phyloP scores from a whole-genome alignment of 345 rosid species.

The Boechera stricta region DNA sequence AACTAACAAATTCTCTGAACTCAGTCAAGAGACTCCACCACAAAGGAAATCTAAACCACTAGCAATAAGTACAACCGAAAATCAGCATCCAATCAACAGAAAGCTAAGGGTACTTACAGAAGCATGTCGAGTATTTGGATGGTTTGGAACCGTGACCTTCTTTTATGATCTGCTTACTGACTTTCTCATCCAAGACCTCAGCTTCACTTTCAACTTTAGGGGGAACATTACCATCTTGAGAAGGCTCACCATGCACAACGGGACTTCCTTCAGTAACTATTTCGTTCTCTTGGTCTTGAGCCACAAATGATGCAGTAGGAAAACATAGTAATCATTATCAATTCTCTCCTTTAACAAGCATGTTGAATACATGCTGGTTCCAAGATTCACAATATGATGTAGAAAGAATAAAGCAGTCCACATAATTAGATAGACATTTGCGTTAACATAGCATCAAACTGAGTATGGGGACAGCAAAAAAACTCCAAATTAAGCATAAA shows the following conservation, averaged over 20 bases:
- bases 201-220: conserved; percentile 73
- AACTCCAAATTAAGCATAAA: not conserved
- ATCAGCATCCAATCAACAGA: not conserved
- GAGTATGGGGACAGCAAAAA: not conserved
- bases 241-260: conserved; percentile 62
- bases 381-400: not conserved
- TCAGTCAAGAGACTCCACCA: conserved; percentile 4
- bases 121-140: conserved; percentile 88
- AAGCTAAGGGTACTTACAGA: conserved; percentile 59
- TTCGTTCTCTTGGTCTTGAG: conserved; percentile 59
- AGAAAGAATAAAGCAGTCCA: not conserved
- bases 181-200: conserved; percentile 79
- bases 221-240: conserved; percentile 64
- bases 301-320: conserved; percentile 31
- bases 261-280: conserved; percentile 65
- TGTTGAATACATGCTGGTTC: not conserved
- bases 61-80: not conserved
- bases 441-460: not conserved
- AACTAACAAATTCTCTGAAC: conserved; percentile 9
- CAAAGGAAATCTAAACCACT: conserved; percentile 4
- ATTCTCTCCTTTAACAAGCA: not conserved
- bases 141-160: conserved; percentile 95
- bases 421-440: conserved; percentile 1
- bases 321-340: conserved; percentile 14
- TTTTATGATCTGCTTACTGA: conserved; percentile 65